phyloP scores from a whole-genome alignment of 345 rosid genomes.

The Moricandia moricandioides region DNA sequence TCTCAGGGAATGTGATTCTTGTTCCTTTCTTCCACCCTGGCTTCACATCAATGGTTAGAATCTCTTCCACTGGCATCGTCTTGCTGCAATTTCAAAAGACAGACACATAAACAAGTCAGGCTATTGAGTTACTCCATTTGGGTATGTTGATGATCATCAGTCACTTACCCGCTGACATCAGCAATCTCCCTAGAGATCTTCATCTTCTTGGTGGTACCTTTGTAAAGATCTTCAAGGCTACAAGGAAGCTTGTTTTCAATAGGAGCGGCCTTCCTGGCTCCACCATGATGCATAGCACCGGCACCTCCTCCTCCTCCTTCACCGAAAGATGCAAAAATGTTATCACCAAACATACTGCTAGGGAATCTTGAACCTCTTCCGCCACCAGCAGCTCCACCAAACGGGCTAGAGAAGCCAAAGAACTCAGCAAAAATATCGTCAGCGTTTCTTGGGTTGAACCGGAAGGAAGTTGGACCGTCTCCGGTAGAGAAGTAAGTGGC shows the following conservation, averaged over 20 bases:
- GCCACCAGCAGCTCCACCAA: constrained; percentile 41
- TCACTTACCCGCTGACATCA: constrained; percentile 55
- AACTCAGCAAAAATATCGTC: constrained; percentile 71
- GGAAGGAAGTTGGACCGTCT: constrained; percentile 58
- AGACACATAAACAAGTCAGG: not conserved
- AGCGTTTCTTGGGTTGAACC: constrained; percentile 67
- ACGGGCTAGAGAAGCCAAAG: constrained; percentile 62
- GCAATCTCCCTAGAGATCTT: constrained; percentile 55
- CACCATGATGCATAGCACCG: constrained; percentile 50
- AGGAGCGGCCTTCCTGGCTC: constrained; percentile 45
- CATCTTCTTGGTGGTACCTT: constrained; percentile 60
- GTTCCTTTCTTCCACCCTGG: constrained; percentile 62
- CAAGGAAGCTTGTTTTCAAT: constrained; percentile 53
- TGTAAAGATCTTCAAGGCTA: constrained; percentile 63
- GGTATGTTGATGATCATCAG: not conserved
- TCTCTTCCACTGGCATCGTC: constrained; percentile 48
- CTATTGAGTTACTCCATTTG: not conserved
- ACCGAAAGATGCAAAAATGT: constrained; percentile 51
- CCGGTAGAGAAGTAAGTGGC: constrained; percentile 82
- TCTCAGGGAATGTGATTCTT: constrained; percentile 54
- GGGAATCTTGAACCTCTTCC: constrained; percentile 46
- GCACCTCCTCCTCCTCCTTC: constrained; percentile 57
- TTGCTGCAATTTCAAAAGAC: constrained; percentile 33
- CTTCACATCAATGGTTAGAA: constrained; percentile 47
- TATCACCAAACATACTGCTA: constrained; percentile 49